phyloP scores from a whole-genome alignment of 352 stramenopile genomes.

The Thalassiosira gravida region DNA sequence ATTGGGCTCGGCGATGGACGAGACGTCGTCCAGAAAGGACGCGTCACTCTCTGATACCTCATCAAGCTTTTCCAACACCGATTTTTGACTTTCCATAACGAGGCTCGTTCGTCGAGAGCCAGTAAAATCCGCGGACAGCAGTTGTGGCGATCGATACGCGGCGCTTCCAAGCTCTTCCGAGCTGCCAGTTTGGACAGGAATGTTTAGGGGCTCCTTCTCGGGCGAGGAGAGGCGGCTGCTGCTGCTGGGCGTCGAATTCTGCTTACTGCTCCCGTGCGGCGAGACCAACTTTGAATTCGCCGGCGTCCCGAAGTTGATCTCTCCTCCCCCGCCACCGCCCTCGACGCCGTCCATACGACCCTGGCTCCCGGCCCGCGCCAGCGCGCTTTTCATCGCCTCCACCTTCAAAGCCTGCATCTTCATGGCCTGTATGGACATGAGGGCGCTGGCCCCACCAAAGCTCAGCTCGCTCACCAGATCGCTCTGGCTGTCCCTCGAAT shows the following conservation, averaged over 20 bases:
- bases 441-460: slow-evolving; percentile 60
- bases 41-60: slow-evolving; percentile 48
- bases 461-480: slow-evolving; percentile 52
- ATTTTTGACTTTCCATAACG: background rate
- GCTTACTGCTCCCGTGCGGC: background rate
- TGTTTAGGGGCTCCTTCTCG: background rate
- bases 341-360: background rate
- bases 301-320: background rate
- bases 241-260: background rate
- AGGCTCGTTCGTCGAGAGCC: background rate
- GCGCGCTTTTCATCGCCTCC: background rate
- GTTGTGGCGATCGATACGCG: background rate
- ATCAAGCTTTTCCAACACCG: slow-evolving; percentile 38
- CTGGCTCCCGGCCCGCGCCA: background rate
- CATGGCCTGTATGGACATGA: slow-evolving; percentile 30
- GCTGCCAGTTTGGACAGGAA: background rate
- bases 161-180: background rate
- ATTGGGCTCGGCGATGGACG: slow-evolving; percentile 19
- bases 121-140: background rate
- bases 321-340: background rate
- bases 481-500: slow-evolving; percentile 18
- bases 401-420: too few species aligned
- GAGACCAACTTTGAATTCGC: background rate
- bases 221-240: background rate
- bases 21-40: slow-evolving; percentile 44